Evolutionary conservation across 2,329 filamentous ascomycete species (phyloP).

Genomic region (Apiospora aurea): DNA sequence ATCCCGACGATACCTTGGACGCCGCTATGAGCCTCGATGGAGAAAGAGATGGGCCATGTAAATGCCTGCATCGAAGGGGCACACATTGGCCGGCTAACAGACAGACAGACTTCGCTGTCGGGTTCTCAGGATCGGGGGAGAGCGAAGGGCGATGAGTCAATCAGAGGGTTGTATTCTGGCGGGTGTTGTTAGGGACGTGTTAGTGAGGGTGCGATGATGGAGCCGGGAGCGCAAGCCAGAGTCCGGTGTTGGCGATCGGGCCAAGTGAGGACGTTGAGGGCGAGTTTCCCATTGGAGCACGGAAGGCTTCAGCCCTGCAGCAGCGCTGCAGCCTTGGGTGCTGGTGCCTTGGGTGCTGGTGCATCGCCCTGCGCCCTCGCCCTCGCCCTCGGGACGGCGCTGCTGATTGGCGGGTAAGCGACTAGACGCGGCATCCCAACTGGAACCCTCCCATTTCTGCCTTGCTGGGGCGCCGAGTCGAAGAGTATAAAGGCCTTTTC

Average conservation of each 20-base stretch:
- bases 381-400: background rate
- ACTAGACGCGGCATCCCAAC: conserved; percentile 32
- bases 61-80: background rate
- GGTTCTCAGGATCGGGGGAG: background rate
- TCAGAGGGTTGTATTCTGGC: background rate
- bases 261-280: conserved; percentile 14
- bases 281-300: conserved; percentile 9
- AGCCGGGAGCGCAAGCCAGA: background rate
- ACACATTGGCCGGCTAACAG: background rate
- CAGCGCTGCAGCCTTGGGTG: conserved; percentile 14
- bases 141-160: conserved; percentile 1
- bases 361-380: background rate
- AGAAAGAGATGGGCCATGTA: background rate
- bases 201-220: conserved; percentile 22
- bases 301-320: conserved; percentile 8
- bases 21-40: conserved; percentile 8
- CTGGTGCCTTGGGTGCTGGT: conserved; percentile 11
- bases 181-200: background rate
- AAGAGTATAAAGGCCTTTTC: conserved; percentile 36
- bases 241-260: conserved; percentile 12
- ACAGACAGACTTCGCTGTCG: background rate
- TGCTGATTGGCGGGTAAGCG: conserved; percentile 39
- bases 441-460: conserved; percentile 33
- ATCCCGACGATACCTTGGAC: conserved; percentile 2
- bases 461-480: conserved; percentile 31